Evolutionary conservation across 208 protist genomes (phyloP).

Genomic region (Balamuthia mandrillaris): DNA sequence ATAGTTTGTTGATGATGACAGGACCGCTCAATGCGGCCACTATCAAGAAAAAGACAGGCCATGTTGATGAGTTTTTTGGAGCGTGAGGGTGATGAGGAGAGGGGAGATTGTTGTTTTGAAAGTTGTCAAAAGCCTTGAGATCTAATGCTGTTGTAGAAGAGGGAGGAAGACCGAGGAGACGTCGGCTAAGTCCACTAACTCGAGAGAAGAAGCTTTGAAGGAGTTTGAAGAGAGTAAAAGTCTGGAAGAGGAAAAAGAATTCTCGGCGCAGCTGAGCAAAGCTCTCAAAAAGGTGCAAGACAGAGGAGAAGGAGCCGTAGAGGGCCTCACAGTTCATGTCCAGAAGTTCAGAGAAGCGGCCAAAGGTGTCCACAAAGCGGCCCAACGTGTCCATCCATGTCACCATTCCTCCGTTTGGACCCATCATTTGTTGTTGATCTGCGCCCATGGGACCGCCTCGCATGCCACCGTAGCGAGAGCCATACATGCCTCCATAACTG

Average conservation of each 20-base stretch:
- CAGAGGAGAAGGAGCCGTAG: slow-evolving; percentile 51
- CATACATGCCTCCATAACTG: slow-evolving; percentile 33
- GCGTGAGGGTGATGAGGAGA: neutral
- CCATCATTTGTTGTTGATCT: neutral
- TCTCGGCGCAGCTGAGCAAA: slow-evolving; percentile 45
- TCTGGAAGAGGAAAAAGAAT: slow-evolving; percentile 43
- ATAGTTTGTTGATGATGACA: neutral
- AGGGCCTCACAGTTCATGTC: slow-evolving; percentile 57
- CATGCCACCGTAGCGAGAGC: neutral
- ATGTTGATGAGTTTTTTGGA: neutral
- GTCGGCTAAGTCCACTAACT: too few relatives aligned
- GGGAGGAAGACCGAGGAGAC: neutral
- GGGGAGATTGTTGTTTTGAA: neutral
- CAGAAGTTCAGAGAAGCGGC: slow-evolving; percentile 42
- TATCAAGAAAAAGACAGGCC: neutral
- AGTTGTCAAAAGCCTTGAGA: neutral
- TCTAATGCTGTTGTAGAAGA: slow-evolving; percentile 28
- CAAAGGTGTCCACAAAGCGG: slow-evolving; percentile 46
- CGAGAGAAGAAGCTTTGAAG: slow-evolving; percentile 38
- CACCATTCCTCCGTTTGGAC: neutral
- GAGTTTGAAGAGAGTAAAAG: slow-evolving; percentile 46
- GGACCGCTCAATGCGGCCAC: slow-evolving; percentile 27
- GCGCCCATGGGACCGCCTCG: neutral
- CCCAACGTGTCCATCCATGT: slow-evolving; percentile 42
- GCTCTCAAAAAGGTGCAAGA: slow-evolving; percentile 44